Evolutionary conservation across 768 basidiomycete species (phyloP).

Genomic region (Leccinum obscurum): DNA sequence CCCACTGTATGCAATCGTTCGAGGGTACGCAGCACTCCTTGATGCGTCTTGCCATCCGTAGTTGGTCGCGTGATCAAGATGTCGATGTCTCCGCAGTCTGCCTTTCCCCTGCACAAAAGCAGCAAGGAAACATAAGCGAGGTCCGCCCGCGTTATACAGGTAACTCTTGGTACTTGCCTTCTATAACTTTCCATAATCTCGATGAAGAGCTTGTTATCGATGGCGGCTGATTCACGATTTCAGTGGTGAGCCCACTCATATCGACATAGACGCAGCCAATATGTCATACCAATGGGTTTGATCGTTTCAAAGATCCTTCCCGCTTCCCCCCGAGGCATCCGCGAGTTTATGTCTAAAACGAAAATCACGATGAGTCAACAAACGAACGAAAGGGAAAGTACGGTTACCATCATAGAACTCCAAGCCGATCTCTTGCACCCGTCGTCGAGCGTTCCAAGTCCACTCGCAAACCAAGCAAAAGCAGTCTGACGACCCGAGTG

Average conservation of each 20-base stretch:
- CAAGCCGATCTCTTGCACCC: conserved; percentile 66
- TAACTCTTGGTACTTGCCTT: conserved; percentile 42
- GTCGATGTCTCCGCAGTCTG: conserved; percentile 89
- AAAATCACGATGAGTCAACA: neutral
- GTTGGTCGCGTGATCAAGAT: conserved; percentile 79
- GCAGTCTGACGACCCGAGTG: conserved; percentile 61
- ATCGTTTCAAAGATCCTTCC: conserved; percentile 70
- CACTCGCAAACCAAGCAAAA: conserved; percentile 69
- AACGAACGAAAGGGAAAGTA: neutral
- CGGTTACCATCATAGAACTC: conserved; percentile 64
- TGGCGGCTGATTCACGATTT: conserved; percentile 45
- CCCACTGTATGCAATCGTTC: conserved; percentile 51
- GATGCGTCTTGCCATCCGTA: conserved; percentile 72
- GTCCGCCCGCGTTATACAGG: neutral
- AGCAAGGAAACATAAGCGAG: neutral
- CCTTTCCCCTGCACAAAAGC: conserved; percentile 57
- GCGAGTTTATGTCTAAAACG: conserved; percentile 70
- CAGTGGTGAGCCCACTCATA: neutral
- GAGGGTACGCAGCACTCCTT: conserved; percentile 59
- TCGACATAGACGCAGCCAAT: neutral
- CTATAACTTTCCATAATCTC: conserved; percentile 94
- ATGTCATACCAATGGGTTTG: conserved; percentile 59
- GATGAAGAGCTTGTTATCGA: conserved; percentile 72
- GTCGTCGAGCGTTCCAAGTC: conserved; percentile 80
- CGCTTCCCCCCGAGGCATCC: conserved; percentile 86